Conservation (phyloP, 2,329 filamentous ascomycete species). For the Alternaria arborescens region DNA sequence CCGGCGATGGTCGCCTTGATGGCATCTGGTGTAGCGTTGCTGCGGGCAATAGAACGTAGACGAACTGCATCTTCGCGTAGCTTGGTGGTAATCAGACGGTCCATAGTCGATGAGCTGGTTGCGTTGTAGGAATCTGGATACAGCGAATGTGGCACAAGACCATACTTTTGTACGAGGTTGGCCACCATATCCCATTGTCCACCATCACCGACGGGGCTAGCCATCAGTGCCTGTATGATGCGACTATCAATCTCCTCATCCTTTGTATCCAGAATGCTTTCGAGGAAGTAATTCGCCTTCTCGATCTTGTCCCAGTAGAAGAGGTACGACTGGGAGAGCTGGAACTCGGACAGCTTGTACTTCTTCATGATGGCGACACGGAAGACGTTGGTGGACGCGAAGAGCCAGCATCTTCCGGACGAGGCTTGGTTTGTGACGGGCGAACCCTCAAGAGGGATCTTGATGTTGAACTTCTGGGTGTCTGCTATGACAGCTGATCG, state of each 20-base stretch:
- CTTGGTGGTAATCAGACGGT: slow-evolving; percentile 80
- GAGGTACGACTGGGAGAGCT: slow-evolving; percentile 86
- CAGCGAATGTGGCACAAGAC: slow-evolving; percentile 80
- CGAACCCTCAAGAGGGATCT: slow-evolving; percentile 80
- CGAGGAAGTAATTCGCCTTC: slow-evolving; percentile 88
- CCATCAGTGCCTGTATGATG: slow-evolving; percentile 74
- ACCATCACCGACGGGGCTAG: slow-evolving; percentile 76
- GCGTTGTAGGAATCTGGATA: slow-evolving; percentile 88
- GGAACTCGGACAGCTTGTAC: slow-evolving; percentile 78
- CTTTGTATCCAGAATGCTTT: slow-evolving; percentile 80
- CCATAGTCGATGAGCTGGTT: slow-evolving; percentile 73
- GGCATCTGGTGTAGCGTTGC: slow-evolving; percentile 47
- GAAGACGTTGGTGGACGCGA: slow-evolving; percentile 90
- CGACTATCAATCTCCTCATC: slow-evolving; percentile 75
- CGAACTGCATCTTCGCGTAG: slow-evolving; percentile 84
- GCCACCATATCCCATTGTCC: slow-evolving; percentile 94
- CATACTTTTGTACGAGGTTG: slow-evolving; percentile 86
- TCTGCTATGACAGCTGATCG: slow-evolving; percentile 70
- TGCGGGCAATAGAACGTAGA: slow-evolving; percentile 66
- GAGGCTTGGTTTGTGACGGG: slow-evolving; percentile 86
- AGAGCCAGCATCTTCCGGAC: slow-evolving; percentile 89
- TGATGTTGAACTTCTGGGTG: slow-evolving; percentile 83
- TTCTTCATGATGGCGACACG: slow-evolving; percentile 87
- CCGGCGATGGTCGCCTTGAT: slow-evolving; percentile 54
- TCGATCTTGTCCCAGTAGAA: slow-evolving; percentile 97